phyloP scores from a whole-genome alignment of 1,284 basidiomycete genomes.

The Prillingera fragicola region DNA sequence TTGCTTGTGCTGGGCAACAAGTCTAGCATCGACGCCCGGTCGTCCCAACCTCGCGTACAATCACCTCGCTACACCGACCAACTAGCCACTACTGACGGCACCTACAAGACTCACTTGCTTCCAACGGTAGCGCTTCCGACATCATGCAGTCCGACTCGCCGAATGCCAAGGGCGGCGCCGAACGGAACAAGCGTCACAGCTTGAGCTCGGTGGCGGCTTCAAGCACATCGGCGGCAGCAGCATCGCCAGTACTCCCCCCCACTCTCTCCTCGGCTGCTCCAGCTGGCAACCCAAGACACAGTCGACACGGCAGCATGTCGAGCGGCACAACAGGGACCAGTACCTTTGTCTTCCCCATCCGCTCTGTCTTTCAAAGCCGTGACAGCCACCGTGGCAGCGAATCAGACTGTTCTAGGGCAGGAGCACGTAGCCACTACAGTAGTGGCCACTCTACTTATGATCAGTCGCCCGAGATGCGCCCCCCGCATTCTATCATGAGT shows the following conservation, averaged over 20 bases:
- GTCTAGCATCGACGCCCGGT: too few species aligned
- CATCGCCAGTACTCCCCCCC: neutral
- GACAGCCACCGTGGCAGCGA: neutral
- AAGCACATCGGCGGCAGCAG: neutral
- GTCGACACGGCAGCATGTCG: slow-evolving; percentile 19
- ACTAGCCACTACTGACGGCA: too few species aligned
- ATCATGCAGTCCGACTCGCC: neutral
- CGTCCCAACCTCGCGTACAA: too few species aligned
- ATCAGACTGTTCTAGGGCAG: too few species aligned
- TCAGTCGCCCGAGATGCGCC: neutral
- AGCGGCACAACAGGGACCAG: slow-evolving; percentile 18
- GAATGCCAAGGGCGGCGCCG: slow-evolving; percentile 1
- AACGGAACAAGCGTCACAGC: neutral
- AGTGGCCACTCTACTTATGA: too few species aligned
- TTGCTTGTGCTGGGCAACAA: too few species aligned
- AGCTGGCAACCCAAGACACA: neutral
- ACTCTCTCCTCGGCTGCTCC: neutral
- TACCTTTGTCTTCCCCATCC: slow-evolving; percentile 42
- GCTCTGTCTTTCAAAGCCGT: slow-evolving; percentile 37
- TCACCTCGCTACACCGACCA: too few species aligned
- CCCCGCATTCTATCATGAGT: neutral
- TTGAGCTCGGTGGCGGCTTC: neutral
- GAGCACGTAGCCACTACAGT: too few species aligned
- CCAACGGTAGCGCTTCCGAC: neutral
- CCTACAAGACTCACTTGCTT: too few species aligned